These are phyloP conservation scores for Arthrobotrys sphaeroides DNA, from an alignment of 2,329 filamentous ascomycete species.

Conservation along the genomic window DNA sequence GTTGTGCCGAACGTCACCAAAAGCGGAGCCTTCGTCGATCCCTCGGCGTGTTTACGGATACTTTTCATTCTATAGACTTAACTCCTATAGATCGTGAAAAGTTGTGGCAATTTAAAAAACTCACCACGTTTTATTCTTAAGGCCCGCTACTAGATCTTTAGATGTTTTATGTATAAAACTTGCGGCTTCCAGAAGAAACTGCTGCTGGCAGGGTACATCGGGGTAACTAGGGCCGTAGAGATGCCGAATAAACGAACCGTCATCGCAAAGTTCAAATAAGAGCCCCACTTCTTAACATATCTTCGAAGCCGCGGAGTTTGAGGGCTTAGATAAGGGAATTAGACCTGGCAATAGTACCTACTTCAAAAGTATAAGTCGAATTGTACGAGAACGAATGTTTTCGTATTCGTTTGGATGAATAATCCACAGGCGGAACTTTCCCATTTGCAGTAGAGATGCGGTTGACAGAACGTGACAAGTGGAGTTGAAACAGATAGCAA, in stretches of 20 bases:
- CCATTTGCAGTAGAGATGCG: neutral
- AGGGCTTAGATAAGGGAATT: neutral
- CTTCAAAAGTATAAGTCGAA: neutral
- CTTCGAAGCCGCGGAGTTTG: neutral
- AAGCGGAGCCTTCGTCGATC: neutral
- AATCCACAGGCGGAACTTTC: neutral
- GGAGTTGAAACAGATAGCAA: neutral
- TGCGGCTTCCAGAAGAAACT: too few species aligned
- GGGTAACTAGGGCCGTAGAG: too few species aligned
- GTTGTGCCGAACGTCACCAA: neutral
- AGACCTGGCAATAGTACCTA: too few species aligned
- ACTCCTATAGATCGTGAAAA: too few species aligned
- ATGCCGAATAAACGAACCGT: neutral
- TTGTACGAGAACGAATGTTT: neutral
- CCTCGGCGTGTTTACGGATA: neutral
- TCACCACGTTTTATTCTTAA: too few species aligned
- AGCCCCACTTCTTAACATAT: neutral
- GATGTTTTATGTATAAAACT: too few species aligned
- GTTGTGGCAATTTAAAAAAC: too few species aligned
- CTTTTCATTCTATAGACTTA: neutral
- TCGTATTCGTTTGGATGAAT: neutral
- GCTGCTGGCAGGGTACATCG: too few species aligned
- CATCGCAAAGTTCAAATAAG: neutral
- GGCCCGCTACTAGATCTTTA: too few species aligned
- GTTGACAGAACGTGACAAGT: slow-evolving; percentile 20